These are phyloP conservation scores for Alternaria sp. DNA, from an alignment of 2,329 filamentous ascomycete genomes.

Conservation along the genomic window DNA sequence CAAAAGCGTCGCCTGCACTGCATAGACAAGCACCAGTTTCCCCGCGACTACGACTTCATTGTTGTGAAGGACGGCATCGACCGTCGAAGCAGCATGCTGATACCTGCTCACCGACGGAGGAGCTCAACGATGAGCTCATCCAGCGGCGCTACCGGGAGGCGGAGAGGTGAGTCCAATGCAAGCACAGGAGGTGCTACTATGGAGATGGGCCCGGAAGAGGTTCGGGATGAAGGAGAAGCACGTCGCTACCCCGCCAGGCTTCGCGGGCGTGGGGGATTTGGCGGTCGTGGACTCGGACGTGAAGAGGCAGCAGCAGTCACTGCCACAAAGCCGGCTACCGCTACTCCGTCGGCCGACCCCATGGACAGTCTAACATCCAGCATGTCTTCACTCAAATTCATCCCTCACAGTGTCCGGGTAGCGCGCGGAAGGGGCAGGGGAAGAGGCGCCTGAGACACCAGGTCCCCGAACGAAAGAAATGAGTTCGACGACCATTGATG, in stretches of 20 bases:
- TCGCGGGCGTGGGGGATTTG: conserved; percentile 45
- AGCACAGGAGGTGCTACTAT: conserved; percentile 32
- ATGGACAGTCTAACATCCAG: conserved; percentile 71
- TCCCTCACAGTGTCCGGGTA: conserved; percentile 60
- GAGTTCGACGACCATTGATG: background rate
- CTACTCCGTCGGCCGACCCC: conserved; percentile 54
- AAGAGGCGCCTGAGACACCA: conserved; percentile 10
- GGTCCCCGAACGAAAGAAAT: background rate
- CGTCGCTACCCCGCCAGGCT: conserved; percentile 35
- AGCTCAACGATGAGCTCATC: conserved; percentile 38
- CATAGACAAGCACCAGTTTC: conserved; percentile 94
- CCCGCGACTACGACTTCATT: conserved; percentile 62
- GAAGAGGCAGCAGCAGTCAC: conserved; percentile 3
- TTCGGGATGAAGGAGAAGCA: conserved; percentile 20
- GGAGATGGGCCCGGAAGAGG: conserved; percentile 30
- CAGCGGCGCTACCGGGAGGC: conserved; percentile 18
- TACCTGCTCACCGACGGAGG: conserved; percentile 49
- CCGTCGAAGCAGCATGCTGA: conserved; percentile 78
- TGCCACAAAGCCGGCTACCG: conserved; percentile 12
- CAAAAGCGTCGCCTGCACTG: conserved; percentile 87
- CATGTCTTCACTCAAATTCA: conserved; percentile 76
- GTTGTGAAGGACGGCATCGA: conserved; percentile 92
- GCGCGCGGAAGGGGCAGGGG: conserved; percentile 34
- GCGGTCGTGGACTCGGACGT: conserved; percentile 27
- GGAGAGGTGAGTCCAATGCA: conserved; percentile 32